Conservation (phyloP, 768 basidiomycete species). For the Sarcodon aspratus region DNA sequence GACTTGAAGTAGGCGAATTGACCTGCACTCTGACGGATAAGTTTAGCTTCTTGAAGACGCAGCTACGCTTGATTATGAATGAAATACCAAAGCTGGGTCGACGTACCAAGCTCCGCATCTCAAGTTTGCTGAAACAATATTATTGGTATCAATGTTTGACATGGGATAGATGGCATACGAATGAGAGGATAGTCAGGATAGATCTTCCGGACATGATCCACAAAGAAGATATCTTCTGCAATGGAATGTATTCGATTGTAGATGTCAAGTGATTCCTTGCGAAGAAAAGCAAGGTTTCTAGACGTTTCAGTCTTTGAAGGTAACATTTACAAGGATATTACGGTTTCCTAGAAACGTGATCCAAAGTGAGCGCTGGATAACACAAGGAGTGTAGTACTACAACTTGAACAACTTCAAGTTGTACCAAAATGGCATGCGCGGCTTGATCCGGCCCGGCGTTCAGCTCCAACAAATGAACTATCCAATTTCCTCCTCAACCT, state of each 20-base stretch:
- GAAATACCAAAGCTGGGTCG: conserved; percentile 45
- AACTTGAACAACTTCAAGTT: too few relatives aligned
- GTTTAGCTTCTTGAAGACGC: conserved; percentile 8
- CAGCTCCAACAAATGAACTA: too few relatives aligned
- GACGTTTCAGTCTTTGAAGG: too few relatives aligned
- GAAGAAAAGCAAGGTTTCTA: conserved; percentile 35
- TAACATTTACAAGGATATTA: too few relatives aligned
- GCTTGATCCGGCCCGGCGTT: too few relatives aligned
- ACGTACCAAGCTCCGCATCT: conserved; percentile 94
- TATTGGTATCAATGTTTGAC: background rate
- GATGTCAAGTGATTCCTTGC: conserved; percentile 63
- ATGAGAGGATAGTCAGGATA: conserved; percentile 44
- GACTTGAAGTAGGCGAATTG: conserved; percentile 77
- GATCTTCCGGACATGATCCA: conserved; percentile 36
- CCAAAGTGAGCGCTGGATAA: too few relatives aligned
- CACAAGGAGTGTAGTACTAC: too few relatives aligned
- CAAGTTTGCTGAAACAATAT: conserved; percentile 56
- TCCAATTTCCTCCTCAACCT: too few relatives aligned
- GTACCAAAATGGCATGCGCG: too few relatives aligned
- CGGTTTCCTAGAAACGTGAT: too few relatives aligned
- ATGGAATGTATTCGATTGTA: conserved; percentile 88
- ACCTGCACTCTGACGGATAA: conserved; percentile 4
- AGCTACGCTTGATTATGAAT: background rate
- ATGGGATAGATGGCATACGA: conserved; percentile 22
- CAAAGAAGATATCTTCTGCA: conserved; percentile 62